Evolutionary conservation across 345 rosid species (phyloP).

Genomic region (Jatropha curcas): DNA sequence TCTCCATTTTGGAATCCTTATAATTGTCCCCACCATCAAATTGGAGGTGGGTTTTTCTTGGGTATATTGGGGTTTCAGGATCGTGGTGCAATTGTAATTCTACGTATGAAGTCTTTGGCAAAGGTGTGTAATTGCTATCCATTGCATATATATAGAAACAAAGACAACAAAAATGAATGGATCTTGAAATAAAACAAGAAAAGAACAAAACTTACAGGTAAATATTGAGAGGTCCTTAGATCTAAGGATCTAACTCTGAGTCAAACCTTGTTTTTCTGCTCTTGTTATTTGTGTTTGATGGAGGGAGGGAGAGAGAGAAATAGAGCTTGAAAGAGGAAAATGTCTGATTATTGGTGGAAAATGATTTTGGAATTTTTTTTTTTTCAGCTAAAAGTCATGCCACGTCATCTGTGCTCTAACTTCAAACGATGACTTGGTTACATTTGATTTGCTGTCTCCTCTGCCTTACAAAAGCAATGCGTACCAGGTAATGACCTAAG

Average conservation of each 20-base stretch:
- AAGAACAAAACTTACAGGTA: not conserved
- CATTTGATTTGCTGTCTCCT: not conserved
- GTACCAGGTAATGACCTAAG: no score
- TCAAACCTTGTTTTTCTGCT: constrained; percentile 8
- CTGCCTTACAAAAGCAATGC: no score
- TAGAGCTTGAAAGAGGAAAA: not conserved
- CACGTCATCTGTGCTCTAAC: not conserved
- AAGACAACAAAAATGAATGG: not conserved
- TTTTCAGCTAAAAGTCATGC: constrained; percentile 10
- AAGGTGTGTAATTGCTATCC: constrained; percentile 67
- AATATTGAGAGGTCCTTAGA: not conserved
- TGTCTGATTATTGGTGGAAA: not conserved
- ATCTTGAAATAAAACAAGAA: not conserved
- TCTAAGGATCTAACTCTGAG: constrained; percentile 4
- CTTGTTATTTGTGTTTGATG: not conserved
- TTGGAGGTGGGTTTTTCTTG: constrained; percentile 38
- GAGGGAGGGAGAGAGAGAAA: not conserved
- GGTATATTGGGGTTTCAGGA: constrained; percentile 28
- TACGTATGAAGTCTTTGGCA: constrained; percentile 54
- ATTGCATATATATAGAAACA: constrained; percentile 22
- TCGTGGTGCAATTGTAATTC: constrained; percentile 56
- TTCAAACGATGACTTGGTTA: not conserved
- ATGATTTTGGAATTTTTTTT: not conserved
- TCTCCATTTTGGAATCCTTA: constrained; percentile 26
- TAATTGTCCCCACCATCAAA: constrained; percentile 41